Percentiles rank a stretch among this genome's conserved stretches.
These are phyloP conservation scores for Aegilops longissima DNA, from an alignment of 176 grass and related monocot species.

Conservation along the genomic window DNA sequence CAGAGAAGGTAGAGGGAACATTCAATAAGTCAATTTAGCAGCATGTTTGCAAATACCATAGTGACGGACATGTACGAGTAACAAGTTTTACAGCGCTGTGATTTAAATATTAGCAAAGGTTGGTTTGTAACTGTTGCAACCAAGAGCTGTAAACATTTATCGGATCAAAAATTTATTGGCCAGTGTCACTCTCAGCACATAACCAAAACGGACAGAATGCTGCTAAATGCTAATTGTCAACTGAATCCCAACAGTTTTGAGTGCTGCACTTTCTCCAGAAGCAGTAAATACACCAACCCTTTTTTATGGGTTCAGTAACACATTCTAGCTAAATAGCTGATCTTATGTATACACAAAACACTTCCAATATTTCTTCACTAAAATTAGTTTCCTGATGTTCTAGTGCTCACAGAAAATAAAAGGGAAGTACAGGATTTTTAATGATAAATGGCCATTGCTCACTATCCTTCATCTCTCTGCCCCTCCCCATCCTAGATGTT, in stretches of 20 bases:
- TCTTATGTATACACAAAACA: background rate
- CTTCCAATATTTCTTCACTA: background rate
- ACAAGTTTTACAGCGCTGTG: background rate
- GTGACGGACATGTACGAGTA: background rate
- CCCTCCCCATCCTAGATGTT: background rate
- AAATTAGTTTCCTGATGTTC: conserved; percentile 5
- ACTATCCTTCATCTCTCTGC: background rate
- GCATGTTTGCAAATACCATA: background rate
- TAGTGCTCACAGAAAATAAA: background rate
- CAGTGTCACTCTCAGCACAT: background rate
- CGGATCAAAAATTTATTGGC: background rate
- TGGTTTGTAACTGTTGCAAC: background rate
- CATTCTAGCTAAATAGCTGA: background rate
- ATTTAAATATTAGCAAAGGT: background rate
- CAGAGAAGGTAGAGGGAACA: background rate
- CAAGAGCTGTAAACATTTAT: background rate
- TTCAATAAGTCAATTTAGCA: background rate
- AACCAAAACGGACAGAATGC: background rate
- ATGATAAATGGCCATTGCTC: background rate
- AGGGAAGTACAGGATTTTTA: background rate
- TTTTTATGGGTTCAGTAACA: background rate
- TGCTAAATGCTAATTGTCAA: background rate
- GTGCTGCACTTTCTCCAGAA: background rate
- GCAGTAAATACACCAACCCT: background rate
- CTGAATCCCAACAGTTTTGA: background rate